phyloP scores from a whole-genome alignment of 2,329 filamentous ascomycete genomes.

The Eutypella sp. region DNA sequence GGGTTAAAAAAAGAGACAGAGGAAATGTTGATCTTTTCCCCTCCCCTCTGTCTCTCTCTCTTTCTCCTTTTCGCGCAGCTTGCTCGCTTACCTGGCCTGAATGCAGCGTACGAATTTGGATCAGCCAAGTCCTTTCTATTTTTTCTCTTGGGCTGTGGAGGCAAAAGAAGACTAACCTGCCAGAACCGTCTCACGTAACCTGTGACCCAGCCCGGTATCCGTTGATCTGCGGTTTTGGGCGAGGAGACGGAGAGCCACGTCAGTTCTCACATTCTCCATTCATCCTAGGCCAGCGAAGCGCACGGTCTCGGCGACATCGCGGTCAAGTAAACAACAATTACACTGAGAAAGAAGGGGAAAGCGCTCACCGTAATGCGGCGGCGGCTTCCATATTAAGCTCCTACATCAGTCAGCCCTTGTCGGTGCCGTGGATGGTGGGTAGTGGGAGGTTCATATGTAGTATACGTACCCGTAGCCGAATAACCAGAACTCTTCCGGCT shows the following conservation, averaged over 20 bases:
- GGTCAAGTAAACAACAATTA: background rate
- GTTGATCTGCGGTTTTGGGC: constrained; percentile 63
- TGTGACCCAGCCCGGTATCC: constrained; percentile 83
- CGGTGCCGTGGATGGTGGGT: no score
- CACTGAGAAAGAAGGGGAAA: no score
- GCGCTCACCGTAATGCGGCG: constrained; percentile 88
- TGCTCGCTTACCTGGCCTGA: background rate
- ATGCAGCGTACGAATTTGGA: background rate
- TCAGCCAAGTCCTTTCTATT: background rate
- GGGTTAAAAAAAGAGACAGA: no score
- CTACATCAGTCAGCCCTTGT: no score
- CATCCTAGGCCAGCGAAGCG: background rate
- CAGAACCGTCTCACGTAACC: constrained; percentile 95
- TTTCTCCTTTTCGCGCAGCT: background rate
- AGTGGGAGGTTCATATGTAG: no score
- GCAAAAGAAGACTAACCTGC: constrained; percentile 77
- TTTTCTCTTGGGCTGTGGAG: background rate
- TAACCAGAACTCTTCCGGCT: constrained; percentile 75
- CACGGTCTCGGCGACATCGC: background rate
- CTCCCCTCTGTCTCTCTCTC: background rate
- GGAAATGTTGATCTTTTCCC: no score
- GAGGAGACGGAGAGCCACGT: constrained; percentile 4
- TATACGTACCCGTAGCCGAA: constrained; percentile 85
- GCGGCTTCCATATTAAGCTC: constrained; percentile 97
- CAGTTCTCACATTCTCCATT: constrained; percentile 1